Base-by-base conservation (phyloP, 768 basidiomycete species). In the Mycena alexandri region DNA sequence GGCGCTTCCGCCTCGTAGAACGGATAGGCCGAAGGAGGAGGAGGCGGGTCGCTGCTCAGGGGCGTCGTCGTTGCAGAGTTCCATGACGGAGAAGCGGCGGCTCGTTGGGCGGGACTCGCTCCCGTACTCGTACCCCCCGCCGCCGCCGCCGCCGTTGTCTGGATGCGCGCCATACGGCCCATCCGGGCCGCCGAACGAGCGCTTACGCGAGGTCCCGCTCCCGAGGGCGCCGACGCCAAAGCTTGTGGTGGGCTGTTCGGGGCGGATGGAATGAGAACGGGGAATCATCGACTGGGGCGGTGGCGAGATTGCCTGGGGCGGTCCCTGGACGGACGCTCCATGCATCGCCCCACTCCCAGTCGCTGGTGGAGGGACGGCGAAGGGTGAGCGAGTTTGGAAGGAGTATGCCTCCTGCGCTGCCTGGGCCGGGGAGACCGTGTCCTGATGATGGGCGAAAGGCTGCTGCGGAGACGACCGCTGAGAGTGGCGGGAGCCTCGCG, bases 71-170 rank as follows among this genome's bases (percentile, higher is more conserved):
- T 93, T 93, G 87, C 92, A 93, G 85, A 94, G 90, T 72, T 94
- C 93, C 91, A 93, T 87, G 86, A 94, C 90, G 79, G 90, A 85
- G 86, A 94, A 88, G 67, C 93, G 82, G 73, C 93, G 86, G 81
- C 90, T 92, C 75, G 91, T 89, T 69, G 93, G 93, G 73, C 93
- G 84, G 74, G 90, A 92, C 71, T 92, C 91, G 70, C 85, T 76
- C 24, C 88, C 92, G 79, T 91, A 90, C 61, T 90, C 90, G 83
- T 90, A 89, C 48, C 84, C 83, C 77, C 74, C 75, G 69, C 74
- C 75, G 70, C 73, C 41, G 74, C 75, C 24, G 48, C 72, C 72
- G 72, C 63, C 33, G 71, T 51, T 73, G 68, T 75, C 73, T 68
- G 70, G 48, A 71, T 71, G 38, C 66, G 70, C 47, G 63, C 66